Evolutionary conservation across 768 basidiomycete species (phyloP).

Genomic region (Boletellus ananas): DNA sequence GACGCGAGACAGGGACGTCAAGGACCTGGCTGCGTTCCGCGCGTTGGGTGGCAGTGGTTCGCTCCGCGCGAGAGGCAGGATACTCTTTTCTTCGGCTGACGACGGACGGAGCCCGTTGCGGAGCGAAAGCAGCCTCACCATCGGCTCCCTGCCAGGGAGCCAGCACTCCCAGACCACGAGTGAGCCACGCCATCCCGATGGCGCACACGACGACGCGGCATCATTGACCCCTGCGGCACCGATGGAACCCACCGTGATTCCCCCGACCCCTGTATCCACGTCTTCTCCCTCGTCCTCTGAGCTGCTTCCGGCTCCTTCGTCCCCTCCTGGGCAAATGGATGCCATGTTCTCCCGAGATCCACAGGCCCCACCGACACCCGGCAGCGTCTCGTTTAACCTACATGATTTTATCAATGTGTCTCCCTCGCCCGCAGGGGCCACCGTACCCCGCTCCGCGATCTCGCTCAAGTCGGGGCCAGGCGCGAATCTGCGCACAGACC

Average conservation of each 20-base stretch:
- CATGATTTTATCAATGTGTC: conserved; percentile 73
- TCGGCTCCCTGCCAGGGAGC: conserved; percentile 24
- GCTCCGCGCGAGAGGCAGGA: conserved; percentile 60
- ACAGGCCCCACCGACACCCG: conserved; percentile 36
- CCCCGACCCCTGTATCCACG: conserved; percentile 32
- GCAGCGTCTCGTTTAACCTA: conserved; percentile 51
- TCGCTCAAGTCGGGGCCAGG: conserved; percentile 34
- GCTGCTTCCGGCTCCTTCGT: conserved; percentile 23
- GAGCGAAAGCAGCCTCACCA: conserved; percentile 26
- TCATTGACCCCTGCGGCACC: conserved; percentile 25
- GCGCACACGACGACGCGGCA: conserved; percentile 10
- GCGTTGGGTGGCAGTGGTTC: conserved; percentile 45
- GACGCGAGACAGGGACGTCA: conserved; percentile 42
- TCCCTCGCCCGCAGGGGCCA: conserved; percentile 50
- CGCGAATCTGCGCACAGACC: conserved; percentile 56
- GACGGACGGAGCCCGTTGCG: conserved; percentile 24
- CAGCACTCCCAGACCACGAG: conserved; percentile 22
- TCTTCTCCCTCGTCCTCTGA: conserved; percentile 22
- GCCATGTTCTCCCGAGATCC: conserved; percentile 21
- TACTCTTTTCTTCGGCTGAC: conserved; percentile 57
- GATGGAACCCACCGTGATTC: conserved; percentile 31
- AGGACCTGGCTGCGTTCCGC: conserved; percentile 55
- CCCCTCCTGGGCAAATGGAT: conserved; percentile 24
- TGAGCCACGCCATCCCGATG: conserved; percentile 18
- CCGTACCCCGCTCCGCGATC: conserved; percentile 30